Conservation (phyloP, 139 green algal genomes). For the Tetratostichococcus sp. region DNA sequence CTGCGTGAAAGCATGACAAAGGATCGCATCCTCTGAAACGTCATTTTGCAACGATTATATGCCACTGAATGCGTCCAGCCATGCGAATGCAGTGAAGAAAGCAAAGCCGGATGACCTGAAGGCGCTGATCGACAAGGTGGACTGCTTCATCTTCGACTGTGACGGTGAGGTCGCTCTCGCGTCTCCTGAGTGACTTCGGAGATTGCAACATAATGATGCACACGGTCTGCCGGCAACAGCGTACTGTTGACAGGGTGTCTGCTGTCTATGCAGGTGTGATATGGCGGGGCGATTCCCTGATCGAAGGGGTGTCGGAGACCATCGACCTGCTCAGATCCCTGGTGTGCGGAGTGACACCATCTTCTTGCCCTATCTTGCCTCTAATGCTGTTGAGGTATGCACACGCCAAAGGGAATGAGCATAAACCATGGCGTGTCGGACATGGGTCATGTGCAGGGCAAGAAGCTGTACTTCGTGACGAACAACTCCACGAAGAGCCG, state of each 20-base stretch:
- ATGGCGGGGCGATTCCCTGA: conserved; percentile 94
- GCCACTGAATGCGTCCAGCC: too few species aligned
- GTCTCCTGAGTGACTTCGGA: too few species aligned
- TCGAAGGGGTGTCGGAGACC: conserved; percentile 95
- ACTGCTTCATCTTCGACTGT: conserved; percentile 99
- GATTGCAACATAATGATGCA: too few species aligned
- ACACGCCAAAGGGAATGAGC: too few species aligned
- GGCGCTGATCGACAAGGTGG: conserved; percentile 77
- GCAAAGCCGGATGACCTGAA: conserved; percentile 67
- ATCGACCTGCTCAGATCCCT: conserved; percentile 82
- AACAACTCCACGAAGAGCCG: conserved; percentile 99
- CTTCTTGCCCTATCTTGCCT: too few species aligned
- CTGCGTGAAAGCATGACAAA: too few species aligned
- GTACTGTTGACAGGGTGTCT: neutral
- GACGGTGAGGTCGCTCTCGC: conserved; percentile 66
- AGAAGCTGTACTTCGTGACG: conserved; percentile 98
- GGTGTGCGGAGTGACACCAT: conserved; percentile 53
- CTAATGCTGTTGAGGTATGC: too few species aligned
- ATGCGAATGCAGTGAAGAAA: conserved; percentile 24
- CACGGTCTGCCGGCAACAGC: too few species aligned
- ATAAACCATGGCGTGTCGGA: too few species aligned
- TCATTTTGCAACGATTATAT: too few species aligned
- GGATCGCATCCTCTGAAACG: too few species aligned
- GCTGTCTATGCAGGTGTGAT: conserved; percentile 79
- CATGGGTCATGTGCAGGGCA: conserved; percentile 79